These are phyloP conservation scores for Aspergillus brunneoviolaceus DNA, from an alignment of 2,329 filamentous ascomycete genomes.

Conservation along the genomic window DNA sequence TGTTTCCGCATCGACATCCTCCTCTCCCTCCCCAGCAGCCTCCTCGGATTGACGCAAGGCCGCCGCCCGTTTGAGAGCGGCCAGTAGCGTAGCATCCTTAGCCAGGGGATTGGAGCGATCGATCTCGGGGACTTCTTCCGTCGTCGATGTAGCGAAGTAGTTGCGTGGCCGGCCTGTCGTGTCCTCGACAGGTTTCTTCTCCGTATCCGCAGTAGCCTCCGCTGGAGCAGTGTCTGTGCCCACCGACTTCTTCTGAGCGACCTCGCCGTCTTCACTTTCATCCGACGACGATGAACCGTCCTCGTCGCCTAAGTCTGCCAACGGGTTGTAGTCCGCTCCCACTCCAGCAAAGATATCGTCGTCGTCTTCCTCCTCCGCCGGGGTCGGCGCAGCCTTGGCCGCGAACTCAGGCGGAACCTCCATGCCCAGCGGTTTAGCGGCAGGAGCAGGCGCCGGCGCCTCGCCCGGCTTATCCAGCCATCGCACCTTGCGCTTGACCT, in stretches of 20 bases:
- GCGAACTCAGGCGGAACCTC: slow-evolving; percentile 48
- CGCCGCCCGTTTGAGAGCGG: slow-evolving; percentile 82
- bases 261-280: slow-evolving; percentile 34
- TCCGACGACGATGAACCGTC: slow-evolving; percentile 44
- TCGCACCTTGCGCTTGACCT: slow-evolving; percentile 60
- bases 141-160: slow-evolving; percentile 44
- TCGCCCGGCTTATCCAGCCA: slow-evolving; percentile 48
- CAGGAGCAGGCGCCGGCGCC: slow-evolving; percentile 15
- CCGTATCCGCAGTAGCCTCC: slow-evolving; percentile 4
- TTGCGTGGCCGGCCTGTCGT: slow-evolving; percentile 44
- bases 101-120: slow-evolving; percentile 48
- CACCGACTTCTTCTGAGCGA: slow-evolving; percentile 11
- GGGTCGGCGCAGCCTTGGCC: slow-evolving; percentile 33
- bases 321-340: slow-evolving; percentile 60
- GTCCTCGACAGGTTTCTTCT: slow-evolving; percentile 15
- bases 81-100: slow-evolving; percentile 74
- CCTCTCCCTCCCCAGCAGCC: slow-evolving; percentile 38
- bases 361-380: slow-evolving; percentile 51
- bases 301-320: slow-evolving; percentile 54
- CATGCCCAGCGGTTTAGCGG: slow-evolving; percentile 51
- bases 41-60: slow-evolving; percentile 50
- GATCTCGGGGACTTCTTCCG: slow-evolving; percentile 53
- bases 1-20: slow-evolving; percentile 56
- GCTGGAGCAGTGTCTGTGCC: slow-evolving; percentile 9
- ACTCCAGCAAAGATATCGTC: slow-evolving; percentile 64